A percentile compares a stretch with the other conserved stretches of the same genome.
phyloP scores from a whole-genome alignment of 768 basidiomycete genomes.

The Suillus alpinus region DNA sequence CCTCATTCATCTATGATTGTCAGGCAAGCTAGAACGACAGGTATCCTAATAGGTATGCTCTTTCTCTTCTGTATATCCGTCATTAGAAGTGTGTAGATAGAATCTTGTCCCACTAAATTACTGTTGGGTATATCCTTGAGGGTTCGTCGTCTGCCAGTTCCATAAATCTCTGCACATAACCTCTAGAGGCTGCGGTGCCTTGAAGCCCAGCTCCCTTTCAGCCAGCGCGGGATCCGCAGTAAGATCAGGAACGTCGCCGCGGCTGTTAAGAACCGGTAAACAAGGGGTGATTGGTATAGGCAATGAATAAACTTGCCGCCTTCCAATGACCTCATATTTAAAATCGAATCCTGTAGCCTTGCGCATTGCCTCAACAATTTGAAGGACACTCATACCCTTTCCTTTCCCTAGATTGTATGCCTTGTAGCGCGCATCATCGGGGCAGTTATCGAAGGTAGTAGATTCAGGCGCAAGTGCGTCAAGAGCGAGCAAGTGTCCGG shows the following conservation, averaged over 20 bases:
- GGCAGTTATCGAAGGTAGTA: constrained; percentile 50
- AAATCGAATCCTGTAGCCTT: constrained; percentile 86
- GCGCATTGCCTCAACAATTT: constrained; percentile 94
- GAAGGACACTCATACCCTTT: constrained; percentile 84
- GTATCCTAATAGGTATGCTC: constrained; percentile 2
- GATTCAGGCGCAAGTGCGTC: constrained; percentile 71
- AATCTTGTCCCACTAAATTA: constrained; percentile 10
- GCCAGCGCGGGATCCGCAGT: constrained; percentile 93
- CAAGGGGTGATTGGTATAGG: background rate
- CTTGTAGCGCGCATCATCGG: constrained; percentile 66
- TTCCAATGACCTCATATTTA: constrained; percentile 85
- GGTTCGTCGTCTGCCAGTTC: constrained; percentile 98
- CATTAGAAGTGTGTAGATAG: constrained; percentile 21
- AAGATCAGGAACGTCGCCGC: constrained; percentile 94
- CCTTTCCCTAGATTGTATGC: constrained; percentile 98
- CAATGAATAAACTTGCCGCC: constrained; percentile 58
- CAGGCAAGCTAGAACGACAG: background rate
- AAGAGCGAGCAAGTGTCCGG: constrained; percentile 88
- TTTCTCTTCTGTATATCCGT: constrained; percentile 12
- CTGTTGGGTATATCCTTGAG: constrained; percentile 59
- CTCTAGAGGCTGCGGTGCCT: constrained; percentile 74
- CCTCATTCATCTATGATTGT: background rate
- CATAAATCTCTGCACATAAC: constrained; percentile 96
- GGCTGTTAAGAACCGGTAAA: constrained; percentile 39
- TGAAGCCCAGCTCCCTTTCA: constrained; percentile 90